A percentile compares a stretch with the other conserved stretches of the same genome.
phyloP scores from a whole-genome alignment of 73 alveolate genomes.

The Paramecium tetraurelia region DNA sequence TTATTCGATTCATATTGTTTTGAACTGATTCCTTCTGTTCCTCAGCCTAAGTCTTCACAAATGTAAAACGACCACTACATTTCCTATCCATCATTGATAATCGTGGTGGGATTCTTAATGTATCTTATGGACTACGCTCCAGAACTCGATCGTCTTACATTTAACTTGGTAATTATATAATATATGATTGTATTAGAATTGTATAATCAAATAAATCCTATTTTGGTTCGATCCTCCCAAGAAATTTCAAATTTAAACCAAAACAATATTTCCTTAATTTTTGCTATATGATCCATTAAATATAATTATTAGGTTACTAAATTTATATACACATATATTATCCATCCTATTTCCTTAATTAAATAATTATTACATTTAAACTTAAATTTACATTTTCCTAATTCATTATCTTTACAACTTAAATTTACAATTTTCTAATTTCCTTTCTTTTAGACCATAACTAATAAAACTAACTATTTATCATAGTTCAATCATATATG shows the following conservation, averaged over 20 bases:
- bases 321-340: background rate
- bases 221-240: background rate
- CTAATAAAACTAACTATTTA: no score
- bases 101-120: background rate
- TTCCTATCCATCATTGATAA: background rate
- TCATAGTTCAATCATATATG: no score
- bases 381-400: no score
- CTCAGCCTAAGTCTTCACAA: background rate
- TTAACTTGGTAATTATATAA: background rate
- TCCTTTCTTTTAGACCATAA: no score
- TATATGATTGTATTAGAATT: background rate
- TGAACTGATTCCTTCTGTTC: background rate
- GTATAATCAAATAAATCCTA: background rate
- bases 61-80: slow-evolving; percentile 23
- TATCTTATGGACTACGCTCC: background rate
- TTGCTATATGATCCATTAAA: background rate
- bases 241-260: background rate
- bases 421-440: no score
- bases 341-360: background rate
- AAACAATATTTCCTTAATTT: background rate
- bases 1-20: slow-evolving; percentile 40
- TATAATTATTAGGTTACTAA: background rate
- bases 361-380: background rate
- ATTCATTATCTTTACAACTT: no score
- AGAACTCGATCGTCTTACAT: background rate